Evolutionary conservation across 192 early-diverging fungal species (phyloP).

Genomic region (Umbelopsis sp.): DNA sequence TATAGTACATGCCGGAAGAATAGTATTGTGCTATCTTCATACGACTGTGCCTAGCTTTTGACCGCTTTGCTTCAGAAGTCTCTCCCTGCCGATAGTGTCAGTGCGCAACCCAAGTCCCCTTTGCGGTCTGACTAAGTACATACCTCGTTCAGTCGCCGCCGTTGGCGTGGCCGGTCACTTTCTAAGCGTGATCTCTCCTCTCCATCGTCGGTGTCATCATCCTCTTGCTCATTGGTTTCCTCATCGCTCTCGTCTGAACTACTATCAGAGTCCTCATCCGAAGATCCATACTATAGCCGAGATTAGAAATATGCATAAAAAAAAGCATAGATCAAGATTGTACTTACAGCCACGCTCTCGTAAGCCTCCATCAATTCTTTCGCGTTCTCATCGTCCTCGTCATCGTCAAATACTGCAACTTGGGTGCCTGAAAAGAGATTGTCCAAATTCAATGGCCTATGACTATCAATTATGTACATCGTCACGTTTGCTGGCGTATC

Average conservation of each 20-base stretch:
- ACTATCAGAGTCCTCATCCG: slow-evolving; percentile 29
- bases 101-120: not conserved
- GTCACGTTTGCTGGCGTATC: slow-evolving; percentile 58
- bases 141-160: slow-evolving; percentile 43
- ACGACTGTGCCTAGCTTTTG: slow-evolving; percentile 40
- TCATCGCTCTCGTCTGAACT: slow-evolving; percentile 25
- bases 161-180: slow-evolving; percentile 40
- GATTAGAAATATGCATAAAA: not conserved
- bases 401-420: slow-evolving; percentile 86
- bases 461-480: slow-evolving; percentile 85
- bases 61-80: slow-evolving; percentile 39
- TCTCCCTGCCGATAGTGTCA: slow-evolving; percentile 1
- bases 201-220: slow-evolving; percentile 38
- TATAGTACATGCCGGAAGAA: slow-evolving; percentile 75
- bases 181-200: slow-evolving; percentile 30
- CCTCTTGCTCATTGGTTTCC: slow-evolving; percentile 41
- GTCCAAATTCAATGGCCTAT: slow-evolving; percentile 84
- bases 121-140: not conserved
- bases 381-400: slow-evolving; percentile 75
- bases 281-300: slow-evolving; percentile 31
- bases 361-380: slow-evolving; percentile 68
- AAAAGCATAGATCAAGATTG: not conserved
- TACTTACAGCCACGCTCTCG: slow-evolving; percentile 62
- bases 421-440: slow-evolving; percentile 79
- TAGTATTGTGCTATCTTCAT: slow-evolving; percentile 78